phyloP scores from a whole-genome alignment of 2,329 filamentous ascomycete genomes.

The Colletotrichum somersetense region DNA sequence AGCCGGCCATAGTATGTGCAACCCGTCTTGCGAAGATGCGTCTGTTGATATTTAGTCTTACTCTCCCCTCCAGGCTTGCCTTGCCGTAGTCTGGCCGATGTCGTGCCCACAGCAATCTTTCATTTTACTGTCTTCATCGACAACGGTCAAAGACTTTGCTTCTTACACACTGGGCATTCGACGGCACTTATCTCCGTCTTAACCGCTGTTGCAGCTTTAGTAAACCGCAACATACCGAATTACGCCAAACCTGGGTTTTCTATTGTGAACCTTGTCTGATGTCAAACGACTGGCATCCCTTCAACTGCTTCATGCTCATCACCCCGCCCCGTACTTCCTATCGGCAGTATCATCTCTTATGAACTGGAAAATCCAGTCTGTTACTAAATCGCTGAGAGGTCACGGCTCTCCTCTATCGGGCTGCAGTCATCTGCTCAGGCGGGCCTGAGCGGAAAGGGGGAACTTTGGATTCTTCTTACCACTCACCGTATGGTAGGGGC shows the following conservation, averaged over 20 bases:
- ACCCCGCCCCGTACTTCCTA: not conserved
- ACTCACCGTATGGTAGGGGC: not conserved
- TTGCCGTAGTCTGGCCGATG: not conserved
- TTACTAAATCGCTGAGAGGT: not conserved
- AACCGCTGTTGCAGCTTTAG: not conserved
- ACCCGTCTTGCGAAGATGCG: constrained; percentile 14
- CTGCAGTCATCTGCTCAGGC: not conserved
- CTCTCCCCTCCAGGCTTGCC: constrained; percentile 12
- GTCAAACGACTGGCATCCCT: not conserved
- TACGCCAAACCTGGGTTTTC: too few species aligned
- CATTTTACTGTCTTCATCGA: not conserved
- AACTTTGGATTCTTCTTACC: not conserved
- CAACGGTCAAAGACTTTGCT: not conserved
- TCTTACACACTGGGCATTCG: not conserved
- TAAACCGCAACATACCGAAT: not conserved
- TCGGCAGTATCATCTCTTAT: not conserved
- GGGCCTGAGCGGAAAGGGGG: not conserved
- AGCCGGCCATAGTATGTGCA: constrained; percentile 32
- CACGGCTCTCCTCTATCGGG: not conserved
- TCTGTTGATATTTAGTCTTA: constrained; percentile 34
- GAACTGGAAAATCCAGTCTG: not conserved
- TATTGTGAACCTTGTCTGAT: not conserved
- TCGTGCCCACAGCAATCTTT: not conserved
- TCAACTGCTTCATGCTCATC: not conserved
- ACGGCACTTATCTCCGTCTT: not conserved